Percentiles rank a stretch among this genome's conserved stretches.
Conservation (phyloP, 805 yeast genomes). For the Candida golubevii region DNA sequence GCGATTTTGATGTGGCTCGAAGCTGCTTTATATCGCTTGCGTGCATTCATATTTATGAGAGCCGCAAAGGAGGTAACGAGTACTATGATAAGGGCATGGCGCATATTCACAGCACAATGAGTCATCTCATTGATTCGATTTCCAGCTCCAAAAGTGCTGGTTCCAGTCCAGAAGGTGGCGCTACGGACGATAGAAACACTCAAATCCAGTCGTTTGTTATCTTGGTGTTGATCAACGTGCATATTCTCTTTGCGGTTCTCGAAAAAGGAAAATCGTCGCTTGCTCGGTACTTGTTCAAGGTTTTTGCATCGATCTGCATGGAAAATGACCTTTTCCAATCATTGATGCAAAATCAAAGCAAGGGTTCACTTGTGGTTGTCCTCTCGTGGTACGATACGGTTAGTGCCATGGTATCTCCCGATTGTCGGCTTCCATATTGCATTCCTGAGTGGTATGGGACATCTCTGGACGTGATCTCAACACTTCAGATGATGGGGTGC, state of each 20-base stretch:
- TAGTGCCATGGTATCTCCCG: slow-evolving; percentile 52
- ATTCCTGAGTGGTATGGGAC: slow-evolving; percentile 51
- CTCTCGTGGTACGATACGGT: slow-evolving; percentile 59
- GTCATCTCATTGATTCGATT: slow-evolving; percentile 45
- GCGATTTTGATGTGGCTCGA: slow-evolving; percentile 54
- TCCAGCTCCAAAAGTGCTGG: slow-evolving; percentile 7
- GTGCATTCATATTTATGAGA: slow-evolving; percentile 55
- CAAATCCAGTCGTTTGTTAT: slow-evolving; percentile 36
- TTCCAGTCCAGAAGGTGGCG: slow-evolving; percentile 8
- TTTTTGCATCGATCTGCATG: slow-evolving; percentile 47
- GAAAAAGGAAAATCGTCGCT: slow-evolving; percentile 54
- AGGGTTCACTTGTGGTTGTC: slow-evolving; percentile 47
- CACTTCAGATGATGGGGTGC: slow-evolving; percentile 55
- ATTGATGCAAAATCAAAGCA: slow-evolving; percentile 44
- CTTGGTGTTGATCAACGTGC: slow-evolving; percentile 49
- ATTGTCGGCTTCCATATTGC: slow-evolving; percentile 52
- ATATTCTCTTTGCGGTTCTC: slow-evolving; percentile 47
- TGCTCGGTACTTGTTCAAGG: slow-evolving; percentile 44
- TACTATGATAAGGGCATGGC: slow-evolving; percentile 50
- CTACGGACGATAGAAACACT: not conserved
- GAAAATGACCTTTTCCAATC: slow-evolving; percentile 38
- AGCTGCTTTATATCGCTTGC: slow-evolving; percentile 55
- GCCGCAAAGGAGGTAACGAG: slow-evolving; percentile 45
- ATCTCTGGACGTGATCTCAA: slow-evolving; percentile 39
- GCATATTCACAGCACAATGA: slow-evolving; percentile 55